Evolutionary conservation across 352 stramenopile species (phyloP).

Genomic region (Phytopythium vexans): DNA sequence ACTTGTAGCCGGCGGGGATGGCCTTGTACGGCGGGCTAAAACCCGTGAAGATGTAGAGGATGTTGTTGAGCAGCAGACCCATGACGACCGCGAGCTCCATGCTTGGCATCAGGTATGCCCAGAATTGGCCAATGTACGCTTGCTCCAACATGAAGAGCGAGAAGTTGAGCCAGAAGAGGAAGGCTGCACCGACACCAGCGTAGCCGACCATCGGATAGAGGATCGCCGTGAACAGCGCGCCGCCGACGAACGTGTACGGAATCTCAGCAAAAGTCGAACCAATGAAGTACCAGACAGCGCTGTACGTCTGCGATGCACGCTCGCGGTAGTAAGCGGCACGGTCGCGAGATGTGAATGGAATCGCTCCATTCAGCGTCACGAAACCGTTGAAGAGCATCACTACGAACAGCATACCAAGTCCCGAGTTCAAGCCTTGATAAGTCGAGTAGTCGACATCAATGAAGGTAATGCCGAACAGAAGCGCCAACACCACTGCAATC

Average conservation of each 20-base stretch:
- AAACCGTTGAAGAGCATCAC: constrained; percentile 64
- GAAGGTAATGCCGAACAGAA: constrained; percentile 14
- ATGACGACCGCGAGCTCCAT: constrained; percentile 30
- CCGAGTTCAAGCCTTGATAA: constrained; percentile 10
- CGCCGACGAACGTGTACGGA: constrained; percentile 34
- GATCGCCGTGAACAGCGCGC: constrained; percentile 41
- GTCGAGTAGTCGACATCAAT: constrained; percentile 7
- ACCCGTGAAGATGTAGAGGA: constrained; percentile 51
- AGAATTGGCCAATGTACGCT: constrained; percentile 67
- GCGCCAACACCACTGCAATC: constrained; percentile 30
- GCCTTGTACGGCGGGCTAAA: constrained; percentile 26
- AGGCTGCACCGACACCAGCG: constrained; percentile 13
- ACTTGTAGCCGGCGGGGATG: constrained; percentile 24
- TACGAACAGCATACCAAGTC: constrained; percentile 54
- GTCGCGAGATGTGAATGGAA: constrained; percentile 74
- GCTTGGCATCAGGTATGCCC: constrained; percentile 44
- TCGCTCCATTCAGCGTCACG: constrained; percentile 54
- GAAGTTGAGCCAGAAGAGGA: constrained; percentile 70
- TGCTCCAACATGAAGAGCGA: constrained; percentile 45
- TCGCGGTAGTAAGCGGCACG: constrained; percentile 89
- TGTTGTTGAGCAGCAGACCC: constrained; percentile 26
- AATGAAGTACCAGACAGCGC: constrained; percentile 55
- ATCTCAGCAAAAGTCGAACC: constrained; percentile 72
- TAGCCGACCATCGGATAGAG: constrained; percentile 61
- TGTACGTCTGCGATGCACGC: constrained; percentile 83